Conservation (phyloP, 192 early-diverging fungal genomes). For the Entomortierella parvispora region DNA sequence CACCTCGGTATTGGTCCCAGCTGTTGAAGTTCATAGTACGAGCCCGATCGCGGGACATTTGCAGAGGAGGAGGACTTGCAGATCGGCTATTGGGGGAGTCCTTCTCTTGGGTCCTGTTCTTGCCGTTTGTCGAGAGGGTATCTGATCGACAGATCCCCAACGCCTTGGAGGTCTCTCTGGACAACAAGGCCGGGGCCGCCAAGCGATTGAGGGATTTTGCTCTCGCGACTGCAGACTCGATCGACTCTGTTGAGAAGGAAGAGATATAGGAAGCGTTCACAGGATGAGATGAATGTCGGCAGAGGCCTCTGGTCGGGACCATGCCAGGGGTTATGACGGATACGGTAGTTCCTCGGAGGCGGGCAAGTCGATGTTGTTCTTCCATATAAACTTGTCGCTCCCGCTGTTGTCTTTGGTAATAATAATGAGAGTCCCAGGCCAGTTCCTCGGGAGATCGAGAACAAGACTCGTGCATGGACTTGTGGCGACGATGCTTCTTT, state of each 20-base stretch:
- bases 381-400: conserved; percentile 14
- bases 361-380: not conserved
- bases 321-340: too few species aligned
- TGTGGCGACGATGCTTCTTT: not conserved
- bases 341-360: not conserved
- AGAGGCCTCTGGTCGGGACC: too few species aligned
- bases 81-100: conserved; percentile 1
- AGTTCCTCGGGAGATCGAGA: conserved; percentile 26
- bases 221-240: conserved; percentile 18
- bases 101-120: conserved; percentile 1
- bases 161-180: conserved; percentile 22
- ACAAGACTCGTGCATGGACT: not conserved
- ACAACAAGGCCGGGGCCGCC: conserved; percentile 16
- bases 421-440: conserved; percentile 42
- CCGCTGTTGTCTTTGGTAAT: conserved; percentile 30
- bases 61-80: not conserved
- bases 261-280: too few species aligned
- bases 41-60: not conserved
- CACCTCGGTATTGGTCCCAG: not conserved
- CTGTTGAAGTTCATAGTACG: not conserved
- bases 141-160: conserved; percentile 39
- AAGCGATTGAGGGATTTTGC: conserved; percentile 36
- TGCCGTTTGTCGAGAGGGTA: conserved; percentile 5
- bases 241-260: too few species aligned
- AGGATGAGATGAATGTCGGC: not conserved